Evolutionary conservation across 805 yeast species (phyloP).

Genomic region (Clavispora vitiphila): DNA sequence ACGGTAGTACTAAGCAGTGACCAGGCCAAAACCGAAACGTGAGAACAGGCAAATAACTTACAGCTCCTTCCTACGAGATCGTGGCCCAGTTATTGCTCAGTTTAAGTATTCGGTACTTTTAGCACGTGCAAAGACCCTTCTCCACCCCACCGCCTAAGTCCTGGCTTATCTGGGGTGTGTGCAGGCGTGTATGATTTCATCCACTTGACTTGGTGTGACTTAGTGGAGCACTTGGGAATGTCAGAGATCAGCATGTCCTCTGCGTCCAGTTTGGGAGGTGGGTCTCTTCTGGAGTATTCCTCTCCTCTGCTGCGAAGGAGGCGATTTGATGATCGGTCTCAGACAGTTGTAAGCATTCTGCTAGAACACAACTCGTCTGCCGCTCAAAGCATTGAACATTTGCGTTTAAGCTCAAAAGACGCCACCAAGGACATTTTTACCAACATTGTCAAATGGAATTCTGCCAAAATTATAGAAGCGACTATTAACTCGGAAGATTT

Average conservation of each 20-base stretch:
- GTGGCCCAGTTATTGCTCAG: too few species aligned
- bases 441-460: conserved; percentile 23
- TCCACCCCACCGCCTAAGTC: too few species aligned
- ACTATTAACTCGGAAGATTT: conserved; percentile 21
- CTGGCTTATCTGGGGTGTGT: not conserved
- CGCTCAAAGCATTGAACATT: not conserved
- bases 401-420: not conserved
- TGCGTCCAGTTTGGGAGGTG: not conserved
- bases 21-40: too few species aligned
- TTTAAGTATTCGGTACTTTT: too few species aligned
- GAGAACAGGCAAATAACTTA: too few species aligned
- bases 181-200: not conserved
- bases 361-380: not conserved
- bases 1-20: too few species aligned
- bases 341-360: conserved; percentile 21
- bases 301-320: conserved; percentile 2
- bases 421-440: not conserved
- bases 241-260: not conserved
- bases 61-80: too few species aligned
- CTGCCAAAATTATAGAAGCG: conserved; percentile 16
- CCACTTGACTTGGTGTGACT: not conserved
- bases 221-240: not conserved
- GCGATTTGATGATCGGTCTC: conserved; percentile 36
- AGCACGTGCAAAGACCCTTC: too few species aligned
- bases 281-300: conserved; percentile 10